Evolutionary conservation across 2,329 filamentous ascomycete genomes (phyloP).

Genomic region (Chaetomiaceae sp.): DNA sequence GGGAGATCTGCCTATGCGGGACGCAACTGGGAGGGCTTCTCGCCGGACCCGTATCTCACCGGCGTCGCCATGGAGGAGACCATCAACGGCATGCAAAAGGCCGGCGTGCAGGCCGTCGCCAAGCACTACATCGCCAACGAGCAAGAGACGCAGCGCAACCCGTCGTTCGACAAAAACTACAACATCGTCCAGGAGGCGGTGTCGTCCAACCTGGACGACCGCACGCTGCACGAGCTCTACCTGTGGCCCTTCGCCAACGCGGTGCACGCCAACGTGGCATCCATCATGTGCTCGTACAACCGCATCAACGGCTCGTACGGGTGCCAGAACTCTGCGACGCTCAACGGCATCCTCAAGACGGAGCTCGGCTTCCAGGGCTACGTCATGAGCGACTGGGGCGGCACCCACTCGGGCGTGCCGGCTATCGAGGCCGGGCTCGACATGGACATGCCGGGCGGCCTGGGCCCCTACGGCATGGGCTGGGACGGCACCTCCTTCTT

Average conservation of each 20-base stretch:
- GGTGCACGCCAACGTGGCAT: slow-evolving; percentile 59
- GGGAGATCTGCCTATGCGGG: slow-evolving; percentile 70
- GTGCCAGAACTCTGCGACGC: slow-evolving; percentile 58
- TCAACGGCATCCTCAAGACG: slow-evolving; percentile 62
- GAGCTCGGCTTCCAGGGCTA: slow-evolving; percentile 71
- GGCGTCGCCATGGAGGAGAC: slow-evolving; percentile 60
- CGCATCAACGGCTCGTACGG: slow-evolving; percentile 65
- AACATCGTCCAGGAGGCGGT: slow-evolving; percentile 54
- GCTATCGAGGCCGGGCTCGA: slow-evolving; percentile 68
- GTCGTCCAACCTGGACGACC: slow-evolving; percentile 57
- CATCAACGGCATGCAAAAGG: slow-evolving; percentile 52
- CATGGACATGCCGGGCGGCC: slow-evolving; percentile 80
- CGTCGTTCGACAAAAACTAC: slow-evolving; percentile 33
- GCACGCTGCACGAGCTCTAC: slow-evolving; percentile 64
- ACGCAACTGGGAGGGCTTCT: slow-evolving; percentile 81
- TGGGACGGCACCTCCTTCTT: slow-evolving; percentile 61
- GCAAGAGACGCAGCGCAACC: slow-evolving; percentile 59
- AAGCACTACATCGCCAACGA: slow-evolving; percentile 67
- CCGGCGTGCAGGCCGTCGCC: slow-evolving; percentile 47
- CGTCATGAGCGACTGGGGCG: slow-evolving; percentile 64
- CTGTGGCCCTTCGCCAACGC: slow-evolving; percentile 67
- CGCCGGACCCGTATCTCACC: slow-evolving; percentile 69
- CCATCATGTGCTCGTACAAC: slow-evolving; percentile 71
- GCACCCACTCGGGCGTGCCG: slow-evolving; percentile 66
- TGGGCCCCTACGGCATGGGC: slow-evolving; percentile 57